phyloP scores from a whole-genome alignment of 805 yeast genomes.

The Diddensiella transvaalensis region DNA sequence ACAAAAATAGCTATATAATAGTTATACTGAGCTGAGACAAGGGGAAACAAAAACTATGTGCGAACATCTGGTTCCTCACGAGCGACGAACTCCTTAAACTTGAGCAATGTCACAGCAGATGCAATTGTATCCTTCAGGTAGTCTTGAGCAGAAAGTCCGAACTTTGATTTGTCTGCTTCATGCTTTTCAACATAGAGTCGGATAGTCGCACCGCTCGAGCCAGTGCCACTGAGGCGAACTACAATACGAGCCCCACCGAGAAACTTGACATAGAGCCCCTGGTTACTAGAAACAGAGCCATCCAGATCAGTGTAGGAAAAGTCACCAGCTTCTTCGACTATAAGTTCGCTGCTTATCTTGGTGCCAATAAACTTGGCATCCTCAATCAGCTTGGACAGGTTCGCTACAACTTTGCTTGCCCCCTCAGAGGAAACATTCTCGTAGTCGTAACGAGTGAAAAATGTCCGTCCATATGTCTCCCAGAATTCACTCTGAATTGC shows the following conservation, averaged over 20 bases:
- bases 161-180: slow-evolving; percentile 53
- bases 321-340: slow-evolving; percentile 75
- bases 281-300: slow-evolving; percentile 82
- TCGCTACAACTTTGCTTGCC: slow-evolving; percentile 63
- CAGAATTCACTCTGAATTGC: slow-evolving; percentile 83
- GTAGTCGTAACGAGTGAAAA: slow-evolving; percentile 92
- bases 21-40: too few relatives aligned
- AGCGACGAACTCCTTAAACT: slow-evolving; percentile 70
- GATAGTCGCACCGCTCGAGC: slow-evolving; percentile 96
- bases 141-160: slow-evolving; percentile 55
- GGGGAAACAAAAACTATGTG: too few relatives aligned
- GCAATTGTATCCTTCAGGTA: slow-evolving; percentile 62
- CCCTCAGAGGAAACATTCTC: slow-evolving; percentile 77
- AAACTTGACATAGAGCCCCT: slow-evolving; percentile 83
- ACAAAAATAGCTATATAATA: too few relatives aligned
- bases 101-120: slow-evolving; percentile 62
- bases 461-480: slow-evolving; percentile 92
- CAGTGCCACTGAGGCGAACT: slow-evolving; percentile 92
- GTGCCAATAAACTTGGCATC: slow-evolving; percentile 48
- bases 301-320: slow-evolving; percentile 92
- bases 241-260: slow-evolving; percentile 80
- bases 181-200: slow-evolving; percentile 87
- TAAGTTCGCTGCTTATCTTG: slow-evolving; percentile 47
- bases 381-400: slow-evolving; percentile 42
- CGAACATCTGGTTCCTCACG: slow-evolving; percentile 85